Evolutionary conservation across 768 basidiomycete genomes (phyloP), one percentile per base, ranked within the genome.

Genomic region (Bullera alba): DNA sequence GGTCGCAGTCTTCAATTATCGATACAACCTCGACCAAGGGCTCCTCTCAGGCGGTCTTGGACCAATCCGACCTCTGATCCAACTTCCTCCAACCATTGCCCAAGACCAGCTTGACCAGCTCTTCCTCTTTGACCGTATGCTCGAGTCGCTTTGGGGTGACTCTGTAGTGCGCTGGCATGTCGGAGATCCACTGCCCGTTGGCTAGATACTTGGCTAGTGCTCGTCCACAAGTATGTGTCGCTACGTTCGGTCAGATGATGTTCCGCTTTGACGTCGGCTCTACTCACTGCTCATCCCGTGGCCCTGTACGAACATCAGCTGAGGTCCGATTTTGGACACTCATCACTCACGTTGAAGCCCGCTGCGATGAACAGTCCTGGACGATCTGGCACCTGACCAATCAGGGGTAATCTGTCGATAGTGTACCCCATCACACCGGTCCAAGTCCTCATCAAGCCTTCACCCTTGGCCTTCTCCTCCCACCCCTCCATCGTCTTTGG

Each of bases 381-480:
- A 16, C n/a, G 17, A 14, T 26, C 42, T 12, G 42, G 42, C 6
- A 43, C 17, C 17, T 21, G 42, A 23, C 42, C 44, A n/a, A 35
- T 32, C 14, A 48, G 46, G n/a, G 22, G 29, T 2, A 36, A 36
- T n/a, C 23, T 21, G 34, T 36, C 46, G 17, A 35, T 25, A 6
- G 42, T 43, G 42, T 43, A 43, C 19, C 17, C n/a, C 42, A 43
- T 43, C 23, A 34, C 49, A 25, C 49, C 49, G 14, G 39, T 42
- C 49, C 49, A 50, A 16, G 39, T 28, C 21, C 49, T 25, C 3
- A 42, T 50, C 39, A 50, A 17, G 2, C 49, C 49, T 22, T 50
- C 49, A n/a, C 49, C 49, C 17, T 27, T 26, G 19, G 49, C 49
- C 22, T 50, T 25, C 28, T 50, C 49, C 8, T 30, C n/a, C 49